Conservation (phyloP, 441 rosid genomes). For the Capsella rubella region DNA sequence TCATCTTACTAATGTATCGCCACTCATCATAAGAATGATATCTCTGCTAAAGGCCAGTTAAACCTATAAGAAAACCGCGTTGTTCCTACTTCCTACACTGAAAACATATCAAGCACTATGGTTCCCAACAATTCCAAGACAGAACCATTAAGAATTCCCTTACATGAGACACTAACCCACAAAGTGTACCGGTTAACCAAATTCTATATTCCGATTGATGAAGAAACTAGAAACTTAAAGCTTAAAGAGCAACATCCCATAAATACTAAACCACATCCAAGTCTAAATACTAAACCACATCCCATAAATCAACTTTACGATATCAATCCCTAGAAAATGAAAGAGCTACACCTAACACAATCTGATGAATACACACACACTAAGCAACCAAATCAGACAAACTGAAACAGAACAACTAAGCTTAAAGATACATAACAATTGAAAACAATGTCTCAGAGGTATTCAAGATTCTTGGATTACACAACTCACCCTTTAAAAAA, state of each 20-base stretch:
- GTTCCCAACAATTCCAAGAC: slow-evolving; percentile 9
- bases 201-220: slow-evolving; percentile 14
- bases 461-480: not conserved
- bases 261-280: no score
- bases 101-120: not conserved
- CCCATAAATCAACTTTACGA: slow-evolving; percentile 2
- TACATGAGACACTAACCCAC: not conserved
- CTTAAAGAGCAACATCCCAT: not conserved
- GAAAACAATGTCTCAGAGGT: slow-evolving; percentile 7
- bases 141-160: not conserved
- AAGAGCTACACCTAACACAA: not conserved
- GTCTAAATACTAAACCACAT: slow-evolving; percentile 11
- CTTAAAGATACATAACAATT: not conserved
- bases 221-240: not conserved
- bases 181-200: not conserved
- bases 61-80: not conserved
- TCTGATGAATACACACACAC: slow-evolving; percentile 8
- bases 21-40: not conserved
- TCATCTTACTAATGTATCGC: not conserved
- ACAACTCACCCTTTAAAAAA: slow-evolving; percentile 13
- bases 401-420: not conserved
- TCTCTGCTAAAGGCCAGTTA: not conserved
- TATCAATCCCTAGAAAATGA: not conserved
- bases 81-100: not conserved
- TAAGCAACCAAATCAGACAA: slow-evolving; percentile 13